These are phyloP conservation scores for Schizonepeta tenuifolia DNA, from an alignment of 257 asterid species.

Conservation along the genomic window DNA sequence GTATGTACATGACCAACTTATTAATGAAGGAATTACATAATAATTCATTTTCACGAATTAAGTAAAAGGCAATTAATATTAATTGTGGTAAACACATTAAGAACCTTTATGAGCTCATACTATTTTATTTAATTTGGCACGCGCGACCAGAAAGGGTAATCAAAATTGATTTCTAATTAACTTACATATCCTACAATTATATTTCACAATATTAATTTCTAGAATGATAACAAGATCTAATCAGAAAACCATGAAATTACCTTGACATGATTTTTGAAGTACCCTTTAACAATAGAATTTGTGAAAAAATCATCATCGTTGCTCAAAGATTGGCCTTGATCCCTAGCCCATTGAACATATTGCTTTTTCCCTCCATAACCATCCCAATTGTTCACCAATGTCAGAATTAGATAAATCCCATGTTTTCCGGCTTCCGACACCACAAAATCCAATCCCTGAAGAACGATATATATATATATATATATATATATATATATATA, in stretches of 20 bases:
- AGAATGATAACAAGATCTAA: not conserved
- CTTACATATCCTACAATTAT: not conserved
- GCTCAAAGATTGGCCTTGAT: constrained; percentile 43
- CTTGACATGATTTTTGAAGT: constrained; percentile 51
- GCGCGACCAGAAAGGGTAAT: not conserved
- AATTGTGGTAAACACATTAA: not conserved
- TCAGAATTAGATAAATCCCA: constrained; percentile 48
- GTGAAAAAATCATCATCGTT: constrained; percentile 55
- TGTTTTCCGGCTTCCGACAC: constrained; percentile 53
- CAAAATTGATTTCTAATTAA: not conserved
- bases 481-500: too few species aligned
- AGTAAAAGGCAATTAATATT: not conserved
- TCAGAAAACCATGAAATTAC: constrained; percentile 7
- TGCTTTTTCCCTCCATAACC: constrained; percentile 55
- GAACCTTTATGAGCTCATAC: not conserved
- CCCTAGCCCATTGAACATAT: constrained; percentile 60
- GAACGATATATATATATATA: too few species aligned
- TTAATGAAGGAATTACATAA: too few species aligned
- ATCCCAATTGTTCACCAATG: constrained; percentile 54
- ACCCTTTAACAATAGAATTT: constrained; percentile 41
- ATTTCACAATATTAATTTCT: not conserved
- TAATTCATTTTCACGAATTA: not conserved
- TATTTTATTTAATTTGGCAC: not conserved
- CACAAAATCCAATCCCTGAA: constrained; percentile 56
- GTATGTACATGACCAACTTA: not conserved